phyloP scores from a whole-genome alignment of 2,329 filamentous ascomycete genomes.

The Mariannaea elegans region DNA sequence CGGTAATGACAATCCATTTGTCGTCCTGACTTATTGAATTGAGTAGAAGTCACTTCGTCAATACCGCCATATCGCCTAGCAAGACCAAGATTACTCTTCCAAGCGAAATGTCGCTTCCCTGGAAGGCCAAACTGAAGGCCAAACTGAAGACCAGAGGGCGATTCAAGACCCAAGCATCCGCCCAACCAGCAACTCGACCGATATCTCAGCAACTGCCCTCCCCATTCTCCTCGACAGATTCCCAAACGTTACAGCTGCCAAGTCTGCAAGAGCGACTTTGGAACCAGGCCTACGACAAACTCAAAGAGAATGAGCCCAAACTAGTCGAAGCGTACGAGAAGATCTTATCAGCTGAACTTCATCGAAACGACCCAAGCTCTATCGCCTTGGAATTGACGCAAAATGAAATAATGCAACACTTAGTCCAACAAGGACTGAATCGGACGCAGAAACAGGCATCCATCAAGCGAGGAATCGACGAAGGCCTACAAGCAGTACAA shows the following conservation, averaged over 20 bases:
- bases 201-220: background rate
- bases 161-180: background rate
- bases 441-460: constrained; percentile 37
- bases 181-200: background rate
- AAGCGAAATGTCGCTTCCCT: background rate
- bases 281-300: constrained; percentile 32
- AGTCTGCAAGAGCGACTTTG: constrained; percentile 16
- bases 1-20: no score
- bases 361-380: constrained; percentile 1
- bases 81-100: background rate
- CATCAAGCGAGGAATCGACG: constrained; percentile 36
- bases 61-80: no score
- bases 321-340: constrained; percentile 32
- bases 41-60: no score
- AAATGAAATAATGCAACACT: constrained; percentile 39
- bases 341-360: constrained; percentile 26
- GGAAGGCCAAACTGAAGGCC: background rate
- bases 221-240: background rate
- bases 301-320: constrained; percentile 22
- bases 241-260: background rate
- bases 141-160: background rate
- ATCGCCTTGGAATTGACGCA: background rate
- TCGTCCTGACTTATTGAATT: no score
- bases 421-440: constrained; percentile 41
- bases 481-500: constrained; percentile 35